Base-by-base conservation (phyloP, 495 filamentous ascomycete genomes). In the Xylaria bambusicola region DNA sequence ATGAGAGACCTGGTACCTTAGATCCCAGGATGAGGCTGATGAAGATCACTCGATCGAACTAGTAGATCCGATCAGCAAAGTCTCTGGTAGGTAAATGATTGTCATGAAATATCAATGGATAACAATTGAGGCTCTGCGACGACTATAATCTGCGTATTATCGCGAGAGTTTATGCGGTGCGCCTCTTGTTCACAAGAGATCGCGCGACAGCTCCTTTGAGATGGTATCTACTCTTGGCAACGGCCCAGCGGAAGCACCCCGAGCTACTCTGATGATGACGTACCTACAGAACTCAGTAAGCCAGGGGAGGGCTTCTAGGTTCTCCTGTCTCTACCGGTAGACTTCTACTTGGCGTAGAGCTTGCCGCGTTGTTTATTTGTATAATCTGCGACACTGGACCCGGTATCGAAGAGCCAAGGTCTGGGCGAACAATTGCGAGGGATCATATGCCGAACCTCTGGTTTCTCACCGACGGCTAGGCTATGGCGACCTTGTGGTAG, bases 31-130 rank as follows among this genome's bases (percentile, higher is more conserved):
- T 44, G 52, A 44, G 26, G 52, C 52, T 27, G 38, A 33, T 44
- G 52, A 54, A 44, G 52, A 54, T 54, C 52, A 33, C 52, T 21
- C 4, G 40, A 44, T 20, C 6, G 7, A n/a, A 31, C 52, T 54
- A 42, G 38, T 42, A 44, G 52, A 54, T 44, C 38, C 24, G 50
- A 52, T 40, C 23, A 41, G 12, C 49, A 36, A n/a, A 18, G 50
- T 7, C 33, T 27, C 51, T 36, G n/a, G 51, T 40, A 13, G 38
- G 51, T 10, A 54, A 54, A 2, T 44, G 51, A 44, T 54, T 42
- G 13, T 54, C 51, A 38, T 33, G 18, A 38, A 18, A 31, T 29
- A 20, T 20, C 13, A 41, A 26, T 27, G 35, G 27, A 53, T 20
- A 10, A 6, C 3, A 9, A 6, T 8, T 38, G 36, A 38, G 36